Conservation (phyloP, 371 early-diverging fungal species). For the Phascolomyces articulosus region DNA sequence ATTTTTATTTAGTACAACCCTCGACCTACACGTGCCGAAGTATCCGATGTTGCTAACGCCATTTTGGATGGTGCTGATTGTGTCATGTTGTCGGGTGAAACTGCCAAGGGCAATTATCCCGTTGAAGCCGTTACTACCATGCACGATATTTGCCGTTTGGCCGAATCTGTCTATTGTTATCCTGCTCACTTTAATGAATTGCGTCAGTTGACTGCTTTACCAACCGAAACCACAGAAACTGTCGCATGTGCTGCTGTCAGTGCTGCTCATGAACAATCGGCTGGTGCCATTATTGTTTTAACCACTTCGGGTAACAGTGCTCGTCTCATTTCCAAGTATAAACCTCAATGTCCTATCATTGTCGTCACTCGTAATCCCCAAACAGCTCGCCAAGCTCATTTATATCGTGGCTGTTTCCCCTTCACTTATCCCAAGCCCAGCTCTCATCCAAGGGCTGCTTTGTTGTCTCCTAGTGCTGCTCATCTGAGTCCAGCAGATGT, state of each 20-base stretch:
- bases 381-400: conserved; percentile 89
- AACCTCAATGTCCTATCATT: conserved; percentile 90
- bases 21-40: conserved; percentile 98
- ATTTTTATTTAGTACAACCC: conserved; percentile 70
- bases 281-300: conserved; percentile 88
- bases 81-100: conserved; percentile 99
- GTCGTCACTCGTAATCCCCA: conserved; percentile 85
- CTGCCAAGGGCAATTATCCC: conserved; percentile 91
- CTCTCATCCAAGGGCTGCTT: conserved; percentile 27
- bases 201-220: conserved; percentile 71
- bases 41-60: conserved; percentile 98
- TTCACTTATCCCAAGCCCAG: conserved; percentile 75
- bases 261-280: conserved; percentile 84
- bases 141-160: conserved; percentile 74
- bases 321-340: conserved; percentile 93
- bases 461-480: conserved; percentile 20
- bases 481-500: conserved; percentile 37
- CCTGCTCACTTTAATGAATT: conserved; percentile 83
- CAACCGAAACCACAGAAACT: conserved; percentile 88
- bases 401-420: conserved; percentile 92
- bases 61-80: conserved; percentile 97
- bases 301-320: conserved; percentile 84
- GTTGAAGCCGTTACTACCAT: conserved; percentile 78
- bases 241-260: conserved; percentile 94
- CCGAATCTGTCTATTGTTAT: conserved; percentile 80